Evolutionary conservation across 2,329 filamentous ascomycete species (phyloP), one percentile per base, ranked within the genome.

Genomic region (Diplodia mutila): DNA sequence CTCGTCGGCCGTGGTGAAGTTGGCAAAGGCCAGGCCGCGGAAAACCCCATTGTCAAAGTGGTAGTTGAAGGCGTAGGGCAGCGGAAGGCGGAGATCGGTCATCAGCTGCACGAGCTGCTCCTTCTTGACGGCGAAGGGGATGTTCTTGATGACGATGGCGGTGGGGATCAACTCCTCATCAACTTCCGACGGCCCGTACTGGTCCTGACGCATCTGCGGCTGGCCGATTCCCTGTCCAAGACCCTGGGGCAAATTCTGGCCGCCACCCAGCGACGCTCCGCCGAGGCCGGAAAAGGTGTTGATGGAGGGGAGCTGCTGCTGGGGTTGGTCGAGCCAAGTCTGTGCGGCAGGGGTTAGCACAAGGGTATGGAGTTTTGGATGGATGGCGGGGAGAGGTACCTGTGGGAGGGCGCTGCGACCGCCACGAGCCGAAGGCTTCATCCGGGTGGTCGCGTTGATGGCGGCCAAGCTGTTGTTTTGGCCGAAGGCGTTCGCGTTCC

Each of bases 41-140:
- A 99, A 99, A 32, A 99, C 94, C 32, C 95, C 95, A 74, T 97
- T 96, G 78, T 99, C 95, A 76, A 99, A 99, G 80, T 99, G 95
- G 76, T 99, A 98, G 84, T 99, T 99, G 85, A 99, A 99, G 14
- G 95, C 95, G 76, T 99, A 99, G 0, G 95, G 95, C 72, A 98
- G 88, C 1, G 95, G 95, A 48, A 99, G 86, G 72, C 93, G 91
- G 86, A 98, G 88, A 23, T 97, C 92, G 9, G 94, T 92, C 95
- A 99, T 99, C 72, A 97, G 86, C 70, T 90, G 89, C 39, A 97
- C 92, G 48, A 99, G 85, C 74, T 94, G 93, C 80, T 99, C 95
- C 81, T 98, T 98, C 80, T 97, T 94, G 67, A 98, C 93, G 32
- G 96, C 95, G 78, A 99, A 99, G 0, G 96, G 95, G 46, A 99